These are phyloP conservation scores for Monoraphidium neglectum DNA, from an alignment of 139 green algal species.

Conservation along the genomic window DNA sequence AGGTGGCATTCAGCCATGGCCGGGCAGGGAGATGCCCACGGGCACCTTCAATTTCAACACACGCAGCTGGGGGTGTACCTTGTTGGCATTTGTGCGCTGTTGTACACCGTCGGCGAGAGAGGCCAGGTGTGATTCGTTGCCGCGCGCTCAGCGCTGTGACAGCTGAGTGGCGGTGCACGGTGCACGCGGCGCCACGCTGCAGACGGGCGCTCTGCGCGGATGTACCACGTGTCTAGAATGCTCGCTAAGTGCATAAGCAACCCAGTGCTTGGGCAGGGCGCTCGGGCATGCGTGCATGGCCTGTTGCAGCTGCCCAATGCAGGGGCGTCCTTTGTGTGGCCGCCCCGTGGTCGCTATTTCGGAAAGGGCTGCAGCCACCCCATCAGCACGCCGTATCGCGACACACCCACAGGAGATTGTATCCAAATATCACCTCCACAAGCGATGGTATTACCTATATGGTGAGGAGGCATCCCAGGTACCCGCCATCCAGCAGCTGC, in stretches of 20 bases:
- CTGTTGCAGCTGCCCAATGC: too few relatives aligned
- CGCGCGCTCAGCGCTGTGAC: not conserved
- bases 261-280: too few relatives aligned
- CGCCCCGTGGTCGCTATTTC: too few relatives aligned
- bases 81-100: slow-evolving; percentile 36
- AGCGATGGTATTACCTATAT: slow-evolving; percentile 82
- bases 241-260: too few relatives aligned
- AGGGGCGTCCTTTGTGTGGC: too few relatives aligned
- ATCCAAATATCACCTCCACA: slow-evolving; percentile 67
- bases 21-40: not conserved
- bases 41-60: slow-evolving; percentile 41
- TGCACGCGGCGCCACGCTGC: too few relatives aligned
- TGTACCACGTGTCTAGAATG: too few relatives aligned
- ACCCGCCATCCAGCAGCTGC: too few relatives aligned
- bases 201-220: too few relatives aligned
- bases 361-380: not conserved
- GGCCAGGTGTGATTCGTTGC: slow-evolving; percentile 35
- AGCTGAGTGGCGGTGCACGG: not conserved
- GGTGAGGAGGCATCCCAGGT: too few relatives aligned
- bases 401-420: slow-evolving; percentile 55
- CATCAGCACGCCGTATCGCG: not conserved
- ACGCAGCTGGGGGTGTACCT: slow-evolving; percentile 59
- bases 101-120: slow-evolving; percentile 52
- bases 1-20: too few relatives aligned
- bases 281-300: too few relatives aligned